Conservation (phyloP, 352 stramenopile species). For the Globisporangium orthogonon region DNA sequence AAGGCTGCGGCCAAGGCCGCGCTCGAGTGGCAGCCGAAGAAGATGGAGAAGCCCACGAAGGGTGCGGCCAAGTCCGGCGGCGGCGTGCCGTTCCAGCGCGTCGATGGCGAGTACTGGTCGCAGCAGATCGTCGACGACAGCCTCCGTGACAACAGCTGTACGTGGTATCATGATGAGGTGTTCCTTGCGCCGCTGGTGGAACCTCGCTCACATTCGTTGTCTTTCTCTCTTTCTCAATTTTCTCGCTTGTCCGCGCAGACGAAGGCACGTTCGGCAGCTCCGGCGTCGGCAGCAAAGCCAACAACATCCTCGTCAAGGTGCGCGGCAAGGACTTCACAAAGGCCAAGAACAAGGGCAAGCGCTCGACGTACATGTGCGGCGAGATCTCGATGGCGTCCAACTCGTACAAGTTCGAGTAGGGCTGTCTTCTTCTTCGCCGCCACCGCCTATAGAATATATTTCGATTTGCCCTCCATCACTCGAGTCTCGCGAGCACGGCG, state of each 20-base stretch:
- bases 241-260: slow-evolving; percentile 33
- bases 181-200: neutral
- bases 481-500: slow-evolving; percentile 14
- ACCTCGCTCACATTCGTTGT: neutral
- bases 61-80: slow-evolving; percentile 69
- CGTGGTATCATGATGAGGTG: slow-evolving; percentile 4
- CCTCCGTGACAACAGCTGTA: slow-evolving; percentile 97
- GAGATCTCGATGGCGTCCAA: slow-evolving; percentile 91
- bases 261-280: slow-evolving; percentile 93
- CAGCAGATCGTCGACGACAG: slow-evolving; percentile 88
- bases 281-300: slow-evolving; percentile 96
- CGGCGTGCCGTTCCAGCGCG: slow-evolving; percentile 96
- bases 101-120: slow-evolving; percentile 96
- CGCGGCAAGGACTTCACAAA: slow-evolving; percentile 99
- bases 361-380: slow-evolving; percentile 93
- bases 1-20: slow-evolving; percentile 82
- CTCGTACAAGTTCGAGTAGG: slow-evolving; percentile 90
- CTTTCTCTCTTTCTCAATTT: neutral
- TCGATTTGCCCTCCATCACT: neutral
- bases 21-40: slow-evolving; percentile 90
- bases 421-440: neutral
- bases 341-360: slow-evolving; percentile 99
- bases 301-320: slow-evolving; percentile 96
- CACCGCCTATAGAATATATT: slow-evolving; percentile 17
- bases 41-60: slow-evolving; percentile 56